phyloP scores from a whole-genome alignment of 1,139 yeast species.

The Yamadazyma friedrichii region DNA sequence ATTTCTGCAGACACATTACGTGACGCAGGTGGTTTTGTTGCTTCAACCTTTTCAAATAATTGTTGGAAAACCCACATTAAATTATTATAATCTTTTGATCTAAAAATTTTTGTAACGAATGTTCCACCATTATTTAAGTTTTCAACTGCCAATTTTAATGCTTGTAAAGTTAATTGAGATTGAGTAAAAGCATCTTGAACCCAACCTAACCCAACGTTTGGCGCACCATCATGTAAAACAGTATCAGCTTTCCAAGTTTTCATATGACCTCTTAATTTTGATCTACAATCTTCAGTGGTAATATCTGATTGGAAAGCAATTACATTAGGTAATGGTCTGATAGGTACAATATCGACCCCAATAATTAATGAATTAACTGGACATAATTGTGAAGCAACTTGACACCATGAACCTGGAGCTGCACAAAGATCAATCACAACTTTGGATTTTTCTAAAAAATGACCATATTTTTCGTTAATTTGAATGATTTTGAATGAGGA shows the following conservation, averaged over 20 bases:
- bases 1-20: slow-evolving; percentile 99
- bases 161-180: slow-evolving; percentile 91
- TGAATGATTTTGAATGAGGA: slow-evolving; percentile 95
- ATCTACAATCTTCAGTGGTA: slow-evolving; percentile 96
- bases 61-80: slow-evolving; percentile 97
- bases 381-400: slow-evolving; percentile 91
- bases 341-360: slow-evolving; percentile 97
- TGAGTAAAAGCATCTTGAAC: slow-evolving; percentile 98
- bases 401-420: slow-evolving; percentile 99
- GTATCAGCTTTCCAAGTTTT: slow-evolving; percentile 99
- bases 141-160: slow-evolving; percentile 92
- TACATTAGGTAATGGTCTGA: slow-evolving; percentile 89
- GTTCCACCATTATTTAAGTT: slow-evolving; percentile 90
- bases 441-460: slow-evolving; percentile 91
- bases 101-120: slow-evolving; percentile 93
- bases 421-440: slow-evolving; percentile 98
- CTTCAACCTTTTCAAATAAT: slow-evolving; percentile 92
- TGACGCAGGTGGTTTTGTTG: slow-evolving; percentile 97
- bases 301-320: slow-evolving; percentile 95
- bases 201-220: slow-evolving; percentile 99
- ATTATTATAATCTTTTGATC: slow-evolving; percentile 96
- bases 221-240: slow-evolving; percentile 99
- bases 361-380: slow-evolving; percentile 90
- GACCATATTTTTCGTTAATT: slow-evolving; percentile 94
- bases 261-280: slow-evolving; percentile 90